Conservation (phyloP, 257 asterid species). For the Jacaranda copaia region DNA sequence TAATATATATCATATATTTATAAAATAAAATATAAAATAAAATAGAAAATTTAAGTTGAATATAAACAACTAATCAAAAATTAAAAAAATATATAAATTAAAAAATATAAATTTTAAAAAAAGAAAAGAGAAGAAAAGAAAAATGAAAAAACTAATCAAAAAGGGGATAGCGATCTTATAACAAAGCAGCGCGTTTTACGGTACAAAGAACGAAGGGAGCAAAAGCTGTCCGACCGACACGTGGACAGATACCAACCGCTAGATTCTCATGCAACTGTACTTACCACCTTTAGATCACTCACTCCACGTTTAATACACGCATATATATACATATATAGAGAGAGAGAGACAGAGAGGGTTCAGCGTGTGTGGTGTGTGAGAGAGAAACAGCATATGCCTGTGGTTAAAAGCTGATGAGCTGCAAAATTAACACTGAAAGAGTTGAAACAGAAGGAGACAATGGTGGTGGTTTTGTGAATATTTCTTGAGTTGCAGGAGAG, state of each 20-base stretch:
- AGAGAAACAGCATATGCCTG: conserved; percentile 5
- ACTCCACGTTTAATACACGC: too few relatives aligned
- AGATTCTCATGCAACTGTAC: conserved; percentile 34
- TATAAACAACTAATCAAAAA: too few relatives aligned
- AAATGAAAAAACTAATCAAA: background rate
- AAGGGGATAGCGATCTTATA: conserved; percentile 51
- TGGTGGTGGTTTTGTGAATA: conserved; percentile 3
- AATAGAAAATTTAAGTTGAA: too few relatives aligned
- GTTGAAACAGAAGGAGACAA: conserved; percentile 19
- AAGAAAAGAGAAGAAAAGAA: too few relatives aligned
- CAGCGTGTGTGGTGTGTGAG: background rate
- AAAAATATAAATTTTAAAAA: too few relatives aligned
- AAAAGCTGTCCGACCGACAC: conserved; percentile 48
- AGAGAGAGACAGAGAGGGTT: background rate
- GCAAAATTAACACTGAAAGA: conserved; percentile 38
- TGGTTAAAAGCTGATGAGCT: conserved; percentile 17
- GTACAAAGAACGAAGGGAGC: conserved; percentile 47
- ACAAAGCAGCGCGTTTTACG: conserved; percentile 66
- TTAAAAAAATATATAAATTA: too few relatives aligned
- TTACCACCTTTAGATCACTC: conserved; percentile 41
- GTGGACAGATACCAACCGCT: conserved; percentile 40
- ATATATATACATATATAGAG: background rate
- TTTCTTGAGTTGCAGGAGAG: background rate
- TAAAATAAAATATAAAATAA: too few relatives aligned
- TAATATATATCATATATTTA: too few relatives aligned